phyloP scores from a whole-genome alignment of 1,284 basidiomycete genomes.

The Bjerkandera adusta region DNA sequence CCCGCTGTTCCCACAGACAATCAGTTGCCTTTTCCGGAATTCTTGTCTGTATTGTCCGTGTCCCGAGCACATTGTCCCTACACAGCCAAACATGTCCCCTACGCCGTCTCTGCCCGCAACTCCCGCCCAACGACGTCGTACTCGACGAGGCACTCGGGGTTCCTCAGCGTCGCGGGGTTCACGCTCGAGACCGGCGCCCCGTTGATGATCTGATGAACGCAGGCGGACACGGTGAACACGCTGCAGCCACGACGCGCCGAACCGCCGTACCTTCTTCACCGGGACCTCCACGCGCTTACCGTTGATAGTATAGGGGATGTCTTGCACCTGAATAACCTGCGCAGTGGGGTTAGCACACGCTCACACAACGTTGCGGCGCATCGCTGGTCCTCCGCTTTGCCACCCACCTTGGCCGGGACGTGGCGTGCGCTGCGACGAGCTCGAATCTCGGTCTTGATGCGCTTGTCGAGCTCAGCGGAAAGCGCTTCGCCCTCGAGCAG shows the following conservation, averaged over 20 bases:
- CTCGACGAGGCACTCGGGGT: conserved; percentile 70
- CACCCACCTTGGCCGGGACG: conserved; percentile 64
- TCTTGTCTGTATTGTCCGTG: background rate
- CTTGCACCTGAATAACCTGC: conserved; percentile 66
- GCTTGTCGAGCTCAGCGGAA: conserved; percentile 50
- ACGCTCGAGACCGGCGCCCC: conserved; percentile 69
- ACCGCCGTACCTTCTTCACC: conserved; percentile 65
- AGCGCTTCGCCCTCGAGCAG: conserved; percentile 52
- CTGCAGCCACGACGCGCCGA: conserved; percentile 12
- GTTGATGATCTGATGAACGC: conserved; percentile 65
- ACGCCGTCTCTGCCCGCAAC: conserved; percentile 22
- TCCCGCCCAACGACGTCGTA: conserved; percentile 57
- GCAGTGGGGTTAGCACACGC: conserved; percentile 3
- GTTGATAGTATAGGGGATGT: conserved; percentile 85
- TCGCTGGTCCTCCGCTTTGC: conserved; percentile 1
- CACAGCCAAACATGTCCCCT: background rate
- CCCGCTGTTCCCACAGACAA: conserved; percentile 3
- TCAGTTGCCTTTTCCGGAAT: conserved; percentile 1
- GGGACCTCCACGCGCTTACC: conserved; percentile 85
- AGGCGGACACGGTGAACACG: conserved; percentile 11
- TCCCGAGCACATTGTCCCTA: conserved; percentile 1
- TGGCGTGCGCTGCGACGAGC: conserved; percentile 68
- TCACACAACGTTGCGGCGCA: conserved; percentile 1
- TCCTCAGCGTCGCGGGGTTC: conserved; percentile 76
- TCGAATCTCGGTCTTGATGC: conserved; percentile 65